Percentiles rank a stretch among this genome's conserved stretches.
phyloP scores from a whole-genome alignment of 2,329 filamentous ascomycete species.

The Fusarium annulatum region DNA sequence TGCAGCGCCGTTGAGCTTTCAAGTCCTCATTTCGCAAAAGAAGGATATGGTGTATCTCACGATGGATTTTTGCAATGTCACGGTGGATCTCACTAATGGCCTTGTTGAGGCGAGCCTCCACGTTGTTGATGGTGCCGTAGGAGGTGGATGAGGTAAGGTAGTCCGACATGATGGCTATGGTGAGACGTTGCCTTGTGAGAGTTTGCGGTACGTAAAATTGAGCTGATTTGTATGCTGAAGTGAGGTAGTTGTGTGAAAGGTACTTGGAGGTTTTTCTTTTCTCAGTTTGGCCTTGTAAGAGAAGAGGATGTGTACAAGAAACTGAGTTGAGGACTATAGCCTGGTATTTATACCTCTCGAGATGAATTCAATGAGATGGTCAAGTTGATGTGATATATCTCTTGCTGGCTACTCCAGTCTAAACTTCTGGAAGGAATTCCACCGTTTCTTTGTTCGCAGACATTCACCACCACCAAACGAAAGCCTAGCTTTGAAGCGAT shows the following conservation, averaged over 20 bases:
- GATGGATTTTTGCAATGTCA: rapidly evolving
- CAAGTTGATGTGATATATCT: neutral
- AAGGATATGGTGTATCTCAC: rapidly evolving
- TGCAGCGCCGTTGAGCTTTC: neutral
- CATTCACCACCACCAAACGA: neutral
- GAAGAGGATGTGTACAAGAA: neutral
- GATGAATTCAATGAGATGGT: neutral
- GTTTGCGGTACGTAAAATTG: neutral
- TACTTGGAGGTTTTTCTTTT: neutral
- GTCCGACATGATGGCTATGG: neutral
- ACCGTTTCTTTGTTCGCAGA: neutral
- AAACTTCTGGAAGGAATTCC: neutral
- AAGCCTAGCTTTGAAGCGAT: neutral
- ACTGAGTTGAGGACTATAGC: neutral
- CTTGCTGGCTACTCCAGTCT: rapidly evolving
- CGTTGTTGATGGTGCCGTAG: neutral
- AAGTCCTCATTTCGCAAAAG: neutral
- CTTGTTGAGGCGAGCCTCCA: neutral
- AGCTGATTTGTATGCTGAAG: neutral
- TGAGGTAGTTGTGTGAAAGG: neutral
- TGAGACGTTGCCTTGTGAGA: neutral
- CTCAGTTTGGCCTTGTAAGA: neutral
- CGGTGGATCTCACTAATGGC: neutral
- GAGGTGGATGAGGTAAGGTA: no score
- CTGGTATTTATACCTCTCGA: neutral